These are phyloP conservation scores for Penicillium sumatraense DNA, from an alignment of 2,329 filamentous ascomycete genomes.

Conservation along the genomic window DNA sequence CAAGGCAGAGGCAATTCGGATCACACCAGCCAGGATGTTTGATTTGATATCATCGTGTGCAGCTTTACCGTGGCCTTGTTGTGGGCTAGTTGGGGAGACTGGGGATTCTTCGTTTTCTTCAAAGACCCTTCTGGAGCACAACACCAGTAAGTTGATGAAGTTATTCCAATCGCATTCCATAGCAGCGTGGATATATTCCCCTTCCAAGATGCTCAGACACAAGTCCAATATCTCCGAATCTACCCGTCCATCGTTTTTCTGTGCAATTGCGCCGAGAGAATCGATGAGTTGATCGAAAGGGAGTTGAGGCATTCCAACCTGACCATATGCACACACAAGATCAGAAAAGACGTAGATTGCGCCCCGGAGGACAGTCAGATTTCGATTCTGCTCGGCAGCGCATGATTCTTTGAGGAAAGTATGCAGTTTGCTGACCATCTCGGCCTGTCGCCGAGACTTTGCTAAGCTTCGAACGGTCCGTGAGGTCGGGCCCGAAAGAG, in stretches of 20 bases:
- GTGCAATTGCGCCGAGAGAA: constrained; percentile 38
- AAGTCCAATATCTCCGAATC: constrained; percentile 47
- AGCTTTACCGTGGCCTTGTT: constrained; percentile 30
- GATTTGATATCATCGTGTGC: constrained; percentile 41
- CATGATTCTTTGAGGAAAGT: constrained; percentile 40
- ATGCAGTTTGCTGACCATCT: constrained; percentile 45
- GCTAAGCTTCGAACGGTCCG: constrained; percentile 47
- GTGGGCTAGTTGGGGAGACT: constrained; percentile 26
- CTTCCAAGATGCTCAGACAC: constrained; percentile 45
- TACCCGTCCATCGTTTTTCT: constrained; percentile 43
- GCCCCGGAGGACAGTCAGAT: constrained; percentile 46
- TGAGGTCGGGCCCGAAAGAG: constrained; percentile 48
- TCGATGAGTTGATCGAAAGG: constrained; percentile 43
- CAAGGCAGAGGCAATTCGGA: constrained; percentile 41
- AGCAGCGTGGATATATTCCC: constrained; percentile 38
- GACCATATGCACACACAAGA: constrained; percentile 44
- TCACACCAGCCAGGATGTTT: constrained; percentile 43
- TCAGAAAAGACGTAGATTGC: constrained; percentile 47
- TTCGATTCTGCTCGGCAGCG: constrained; percentile 38
- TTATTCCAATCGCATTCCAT: constrained; percentile 37
- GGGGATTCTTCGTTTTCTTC: constrained; percentile 31
- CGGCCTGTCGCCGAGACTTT: constrained; percentile 42
- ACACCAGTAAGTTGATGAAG: constrained; percentile 39
- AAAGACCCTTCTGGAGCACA: constrained; percentile 40
- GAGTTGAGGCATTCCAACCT: constrained; percentile 43